Conservation (phyloP, 106 monocot species). For the Dioscorea dumetorum region DNA sequence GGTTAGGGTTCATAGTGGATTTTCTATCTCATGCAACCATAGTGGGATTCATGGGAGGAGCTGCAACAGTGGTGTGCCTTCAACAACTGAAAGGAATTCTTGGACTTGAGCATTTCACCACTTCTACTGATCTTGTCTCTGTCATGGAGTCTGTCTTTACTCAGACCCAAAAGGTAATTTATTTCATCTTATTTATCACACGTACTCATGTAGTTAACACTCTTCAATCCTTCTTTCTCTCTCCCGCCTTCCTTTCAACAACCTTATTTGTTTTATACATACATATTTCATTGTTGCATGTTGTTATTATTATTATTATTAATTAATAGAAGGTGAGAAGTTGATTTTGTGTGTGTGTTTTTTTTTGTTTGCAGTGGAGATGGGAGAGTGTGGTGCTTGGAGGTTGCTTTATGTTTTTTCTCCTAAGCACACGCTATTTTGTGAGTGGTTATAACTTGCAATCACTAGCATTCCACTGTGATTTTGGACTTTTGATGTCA, state of each 20-base stretch:
- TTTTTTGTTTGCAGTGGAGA: slow-evolving; percentile 62
- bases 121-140: slow-evolving; percentile 64
- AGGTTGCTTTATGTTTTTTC: slow-evolving; percentile 51
- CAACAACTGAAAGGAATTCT: slow-evolving; percentile 84
- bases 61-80: slow-evolving; percentile 78
- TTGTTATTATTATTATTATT: too few species aligned
- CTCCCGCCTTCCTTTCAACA: too few species aligned
- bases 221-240: too few species aligned
- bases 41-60: slow-evolving; percentile 87
- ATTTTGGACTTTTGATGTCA: too few species aligned
- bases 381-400: slow-evolving; percentile 89
- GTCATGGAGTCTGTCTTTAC: neutral
- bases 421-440: slow-evolving; percentile 58
- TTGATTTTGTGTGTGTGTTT: too few species aligned
- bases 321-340: too few species aligned
- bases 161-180: too few species aligned
- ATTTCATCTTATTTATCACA: slow-evolving; percentile 35
- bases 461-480: too few species aligned
- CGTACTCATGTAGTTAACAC: slow-evolving; percentile 71
- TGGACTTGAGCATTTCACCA: slow-evolving; percentile 82
- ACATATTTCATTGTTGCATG: too few species aligned
- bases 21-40: slow-evolving; percentile 84
- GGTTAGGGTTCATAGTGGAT: slow-evolving; percentile 85
- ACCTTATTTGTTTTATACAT: neutral
- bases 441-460: slow-evolving; percentile 23